Percentiles rank a stretch among this genome's conserved stretches.
Conservation (phyloP, 1,139 yeast species). For the Sugiyamaella paludigena region DNA sequence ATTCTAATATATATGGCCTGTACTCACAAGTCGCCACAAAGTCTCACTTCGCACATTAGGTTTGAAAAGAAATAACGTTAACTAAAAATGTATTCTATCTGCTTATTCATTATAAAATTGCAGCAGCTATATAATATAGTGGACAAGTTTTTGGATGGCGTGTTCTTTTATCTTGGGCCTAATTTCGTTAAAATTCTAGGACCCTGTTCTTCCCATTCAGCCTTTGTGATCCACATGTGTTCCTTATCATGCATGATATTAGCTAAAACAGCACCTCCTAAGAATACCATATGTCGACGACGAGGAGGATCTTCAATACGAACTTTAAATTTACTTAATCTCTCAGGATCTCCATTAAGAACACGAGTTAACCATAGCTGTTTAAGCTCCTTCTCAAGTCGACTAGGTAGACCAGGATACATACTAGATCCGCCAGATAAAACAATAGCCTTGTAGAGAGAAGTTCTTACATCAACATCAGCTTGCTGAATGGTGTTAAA, state of each 20-base stretch:
- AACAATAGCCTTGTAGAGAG: conserved; percentile 88
- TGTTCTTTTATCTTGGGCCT: conserved; percentile 76
- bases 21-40: too few species aligned
- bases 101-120: neutral
- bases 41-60: too few species aligned
- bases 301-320: conserved; percentile 98
- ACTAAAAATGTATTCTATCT: neutral
- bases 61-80: neutral
- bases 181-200: conserved; percentile 77
- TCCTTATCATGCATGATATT: conserved; percentile 98
- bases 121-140: neutral
- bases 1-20: too few species aligned
- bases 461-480: conserved; percentile 86
- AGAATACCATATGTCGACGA: conserved; percentile 97
- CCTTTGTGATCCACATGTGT: conserved; percentile 95
- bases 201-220: conserved; percentile 98
- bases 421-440: conserved; percentile 96
- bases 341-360: conserved; percentile 78
- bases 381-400: conserved; percentile 92
- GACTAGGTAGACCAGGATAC: conserved; percentile 97
- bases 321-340: conserved; percentile 89
- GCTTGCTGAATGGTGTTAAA: conserved; percentile 93
- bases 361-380: conserved; percentile 94
- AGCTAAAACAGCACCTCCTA: conserved; percentile 98
- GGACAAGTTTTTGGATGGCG: too few species aligned